phyloP scores from a whole-genome alignment of 2,329 filamentous ascomycete species.

The Sclerotinia minor region DNA sequence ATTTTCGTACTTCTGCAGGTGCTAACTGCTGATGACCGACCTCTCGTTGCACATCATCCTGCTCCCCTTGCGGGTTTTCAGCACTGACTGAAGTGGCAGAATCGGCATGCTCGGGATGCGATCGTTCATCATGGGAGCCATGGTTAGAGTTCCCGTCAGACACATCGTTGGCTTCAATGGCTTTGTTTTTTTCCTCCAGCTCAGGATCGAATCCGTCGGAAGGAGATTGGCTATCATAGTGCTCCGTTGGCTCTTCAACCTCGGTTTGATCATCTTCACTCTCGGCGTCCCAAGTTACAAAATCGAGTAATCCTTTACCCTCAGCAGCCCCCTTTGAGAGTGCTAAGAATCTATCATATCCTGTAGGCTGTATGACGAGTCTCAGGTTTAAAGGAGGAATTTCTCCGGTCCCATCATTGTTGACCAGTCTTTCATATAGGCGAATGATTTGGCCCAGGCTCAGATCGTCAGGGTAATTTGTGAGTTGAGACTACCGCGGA shows the following conservation, averaged over 20 bases:
- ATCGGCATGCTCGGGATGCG: background rate
- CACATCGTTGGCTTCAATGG: background rate
- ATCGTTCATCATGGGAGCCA: background rate
- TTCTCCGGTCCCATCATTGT: conserved; percentile 56
- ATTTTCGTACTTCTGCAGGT: conserved; percentile 4
- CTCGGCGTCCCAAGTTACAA: conserved; percentile 35
- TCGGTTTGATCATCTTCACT: conserved; percentile 33
- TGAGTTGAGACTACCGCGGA: conserved; percentile 46
- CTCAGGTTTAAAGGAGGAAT: conserved; percentile 59
- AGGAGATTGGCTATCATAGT: conserved; percentile 19
- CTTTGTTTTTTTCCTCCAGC: background rate
- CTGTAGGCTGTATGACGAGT: conserved; percentile 54
- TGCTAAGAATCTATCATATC: conserved; percentile 53
- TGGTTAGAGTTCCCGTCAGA: background rate
- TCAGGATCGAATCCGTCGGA: background rate
- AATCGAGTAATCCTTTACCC: conserved; percentile 51
- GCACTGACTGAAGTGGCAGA: conserved; percentile 13
- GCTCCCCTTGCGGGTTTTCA: conserved; percentile 11
- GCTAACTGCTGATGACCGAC: conserved; percentile 15
- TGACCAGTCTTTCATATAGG: conserved; percentile 58
- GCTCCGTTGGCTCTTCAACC: conserved; percentile 23
- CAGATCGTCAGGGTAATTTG: conserved; percentile 48
- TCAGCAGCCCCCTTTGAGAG: conserved; percentile 54
- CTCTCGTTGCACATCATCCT: conserved; percentile 13
- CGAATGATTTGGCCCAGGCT: conserved; percentile 59